Percentiles rank a stretch among this genome's conserved stretches.
These are phyloP conservation scores for Grosmannia clavigera DNA, from an alignment of 2,329 filamentous ascomycete genomes.

Conservation along the genomic window DNA sequence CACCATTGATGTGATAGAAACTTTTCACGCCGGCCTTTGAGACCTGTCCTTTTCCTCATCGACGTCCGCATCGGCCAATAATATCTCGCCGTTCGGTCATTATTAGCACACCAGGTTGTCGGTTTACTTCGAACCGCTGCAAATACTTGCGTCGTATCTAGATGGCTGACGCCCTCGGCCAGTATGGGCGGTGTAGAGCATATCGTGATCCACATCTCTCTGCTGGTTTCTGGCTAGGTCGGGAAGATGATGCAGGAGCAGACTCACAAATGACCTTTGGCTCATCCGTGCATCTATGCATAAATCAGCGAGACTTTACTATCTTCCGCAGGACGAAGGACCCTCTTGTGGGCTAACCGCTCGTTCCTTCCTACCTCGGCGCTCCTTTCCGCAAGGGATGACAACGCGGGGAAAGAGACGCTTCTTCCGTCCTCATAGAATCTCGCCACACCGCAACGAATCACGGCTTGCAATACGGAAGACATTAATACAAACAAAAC, in stretches of 20 bases:
- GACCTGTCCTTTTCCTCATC: neutral
- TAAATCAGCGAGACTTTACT: slow-evolving; percentile 32
- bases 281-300: slow-evolving; percentile 20
- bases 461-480: neutral
- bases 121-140: slow-evolving; percentile 18
- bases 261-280: slow-evolving; percentile 49
- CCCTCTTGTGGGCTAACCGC: neutral
- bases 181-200: slow-evolving; percentile 47
- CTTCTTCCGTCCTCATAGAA: neutral
- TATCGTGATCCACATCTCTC: slow-evolving; percentile 44
- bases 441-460: neutral
- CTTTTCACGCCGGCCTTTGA: slow-evolving; percentile 35
- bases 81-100: slow-evolving; percentile 34
- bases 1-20: slow-evolving; percentile 39
- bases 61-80: neutral
- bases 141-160: too few species aligned
- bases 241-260: slow-evolving; percentile 52
- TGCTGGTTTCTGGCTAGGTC: slow-evolving; percentile 23
- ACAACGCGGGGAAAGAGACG: neutral
- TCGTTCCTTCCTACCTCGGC: neutral
- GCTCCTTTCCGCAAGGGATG: neutral
- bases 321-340: slow-evolving; percentile 18
- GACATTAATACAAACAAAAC: neutral
- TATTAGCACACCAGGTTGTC: slow-evolving; percentile 44
- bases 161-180: slow-evolving; percentile 36